A percentile compares a stretch with the other conserved stretches of the same genome.
Conservation (phyloP, 805 yeast species). For the Clavispora carvajalis region DNA sequence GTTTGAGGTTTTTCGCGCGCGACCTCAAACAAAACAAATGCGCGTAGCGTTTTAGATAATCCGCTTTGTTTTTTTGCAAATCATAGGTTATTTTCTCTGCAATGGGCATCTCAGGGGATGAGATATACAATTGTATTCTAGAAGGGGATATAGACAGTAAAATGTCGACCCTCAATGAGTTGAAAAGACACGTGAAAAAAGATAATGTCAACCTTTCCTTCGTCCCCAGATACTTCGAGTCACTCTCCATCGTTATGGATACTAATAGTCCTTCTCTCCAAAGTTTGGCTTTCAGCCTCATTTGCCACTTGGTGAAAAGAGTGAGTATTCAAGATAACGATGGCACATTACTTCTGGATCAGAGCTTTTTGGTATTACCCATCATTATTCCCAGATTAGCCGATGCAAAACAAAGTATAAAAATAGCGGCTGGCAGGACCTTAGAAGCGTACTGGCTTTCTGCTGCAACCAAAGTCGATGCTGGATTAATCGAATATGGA, state of each 20-base stretch:
- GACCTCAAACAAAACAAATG: background rate
- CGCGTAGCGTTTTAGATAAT: background rate
- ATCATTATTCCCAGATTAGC: slow-evolving; percentile 43
- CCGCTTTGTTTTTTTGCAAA: background rate
- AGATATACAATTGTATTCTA: slow-evolving; percentile 9
- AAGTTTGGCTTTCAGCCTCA: slow-evolving; percentile 41
- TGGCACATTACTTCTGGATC: slow-evolving; percentile 33
- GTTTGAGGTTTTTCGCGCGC: background rate
- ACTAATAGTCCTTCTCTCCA: slow-evolving; percentile 34
- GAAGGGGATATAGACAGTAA: slow-evolving; percentile 9
- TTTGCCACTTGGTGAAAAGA: slow-evolving; percentile 53
- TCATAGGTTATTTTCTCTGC: background rate
- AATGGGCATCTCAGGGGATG: slow-evolving; percentile 14
- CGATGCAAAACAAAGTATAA: slow-evolving; percentile 33
- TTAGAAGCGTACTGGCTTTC: slow-evolving; percentile 52
- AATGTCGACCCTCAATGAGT: slow-evolving; percentile 21
- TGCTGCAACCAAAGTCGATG: slow-evolving; percentile 45
- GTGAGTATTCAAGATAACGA: slow-evolving; percentile 52
- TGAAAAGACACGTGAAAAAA: slow-evolving; percentile 52
- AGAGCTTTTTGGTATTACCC: slow-evolving; percentile 45
- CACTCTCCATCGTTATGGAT: slow-evolving; percentile 42
- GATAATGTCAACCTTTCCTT: slow-evolving; percentile 47
- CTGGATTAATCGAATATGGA: slow-evolving; percentile 38
- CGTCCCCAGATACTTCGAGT: slow-evolving; percentile 47
- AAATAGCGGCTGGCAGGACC: slow-evolving; percentile 45